Conservation (phyloP, 129 eudicot genomes). For the Cynara cardunculus region DNA sequence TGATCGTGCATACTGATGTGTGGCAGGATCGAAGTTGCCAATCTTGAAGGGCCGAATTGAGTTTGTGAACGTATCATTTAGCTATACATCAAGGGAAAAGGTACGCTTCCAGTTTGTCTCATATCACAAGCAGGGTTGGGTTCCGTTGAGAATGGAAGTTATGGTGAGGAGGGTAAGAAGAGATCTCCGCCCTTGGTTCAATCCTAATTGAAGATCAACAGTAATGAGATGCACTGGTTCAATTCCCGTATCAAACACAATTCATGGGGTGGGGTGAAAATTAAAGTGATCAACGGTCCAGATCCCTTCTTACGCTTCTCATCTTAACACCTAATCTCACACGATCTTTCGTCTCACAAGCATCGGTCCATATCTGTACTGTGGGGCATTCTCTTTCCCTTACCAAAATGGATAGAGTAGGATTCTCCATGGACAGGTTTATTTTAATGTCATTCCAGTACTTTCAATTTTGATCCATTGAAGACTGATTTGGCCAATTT, state of each 20-base stretch:
- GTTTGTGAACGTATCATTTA: constrained; percentile 66
- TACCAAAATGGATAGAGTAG: not conserved
- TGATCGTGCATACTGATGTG: constrained; percentile 17
- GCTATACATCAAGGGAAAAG: constrained; percentile 73
- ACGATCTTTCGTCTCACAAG: no score
- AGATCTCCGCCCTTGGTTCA: no score
- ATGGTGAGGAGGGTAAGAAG: no score
- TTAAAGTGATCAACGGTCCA: no score
- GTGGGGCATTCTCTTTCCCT: not conserved
- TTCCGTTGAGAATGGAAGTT: no score
- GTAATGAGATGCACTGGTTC: no score
- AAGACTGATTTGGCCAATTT: not conserved
- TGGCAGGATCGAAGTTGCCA: constrained; percentile 67
- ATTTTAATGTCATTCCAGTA: not conserved
- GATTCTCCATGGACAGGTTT: not conserved
- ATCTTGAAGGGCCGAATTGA: constrained; percentile 65
- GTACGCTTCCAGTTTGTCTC: constrained; percentile 37
- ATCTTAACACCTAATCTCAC: no score
- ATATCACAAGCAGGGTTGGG: not conserved
- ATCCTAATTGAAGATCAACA: no score
- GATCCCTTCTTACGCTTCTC: no score
- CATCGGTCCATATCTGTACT: not conserved
- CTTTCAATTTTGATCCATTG: not conserved
- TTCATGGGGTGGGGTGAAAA: no score
- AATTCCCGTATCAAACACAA: no score